A percentile compares a stretch with the other conserved stretches of the same genome.
These are phyloP conservation scores for Chrysochromulina tobinii DNA, from an alignment of 78 protist species.

Conservation along the genomic window DNA sequence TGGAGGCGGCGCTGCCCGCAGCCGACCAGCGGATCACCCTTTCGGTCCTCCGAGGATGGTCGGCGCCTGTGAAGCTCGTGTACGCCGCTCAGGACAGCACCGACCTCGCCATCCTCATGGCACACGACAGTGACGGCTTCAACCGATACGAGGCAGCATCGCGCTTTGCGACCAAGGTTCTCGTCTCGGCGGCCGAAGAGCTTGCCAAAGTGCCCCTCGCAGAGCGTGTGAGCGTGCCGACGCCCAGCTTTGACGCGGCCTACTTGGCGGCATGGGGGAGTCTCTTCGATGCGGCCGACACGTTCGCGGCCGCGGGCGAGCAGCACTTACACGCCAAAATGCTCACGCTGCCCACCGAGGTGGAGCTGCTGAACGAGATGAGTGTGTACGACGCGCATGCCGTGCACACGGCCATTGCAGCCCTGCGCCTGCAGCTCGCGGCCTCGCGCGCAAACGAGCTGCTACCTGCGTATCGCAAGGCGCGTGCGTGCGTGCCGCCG, in stretches of 20 bases:
- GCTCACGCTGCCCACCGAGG: neutral
- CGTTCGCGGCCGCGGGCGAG: too few relatives aligned
- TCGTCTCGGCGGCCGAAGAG: neutral
- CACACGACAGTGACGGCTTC: constrained; percentile 30
- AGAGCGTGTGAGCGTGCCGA: too few relatives aligned
- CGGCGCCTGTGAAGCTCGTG: constrained; percentile 35
- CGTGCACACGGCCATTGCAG: too few relatives aligned
- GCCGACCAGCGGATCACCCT: neutral
- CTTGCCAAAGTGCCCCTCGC: too few relatives aligned
- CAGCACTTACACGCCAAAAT: too few relatives aligned
- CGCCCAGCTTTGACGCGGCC: too few relatives aligned
- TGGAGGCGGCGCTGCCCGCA: too few relatives aligned
- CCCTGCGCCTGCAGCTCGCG: too few relatives aligned
- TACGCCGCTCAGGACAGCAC: neutral
- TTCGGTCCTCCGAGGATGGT: constrained; percentile 29
- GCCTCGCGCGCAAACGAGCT: neutral
- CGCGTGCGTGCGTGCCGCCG: neutral
- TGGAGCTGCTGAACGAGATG: neutral
- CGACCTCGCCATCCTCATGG: neutral
- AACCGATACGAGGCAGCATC: constrained; percentile 38
- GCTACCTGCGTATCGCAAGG: too few relatives aligned
- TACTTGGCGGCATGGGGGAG: too few relatives aligned
- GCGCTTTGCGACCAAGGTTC: neutral
- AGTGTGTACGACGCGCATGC: too few relatives aligned
- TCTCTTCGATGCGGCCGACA: too few relatives aligned